Base-by-base conservation (phyloP, 2,329 filamentous ascomycete species). In the Phoma sp. region DNA sequence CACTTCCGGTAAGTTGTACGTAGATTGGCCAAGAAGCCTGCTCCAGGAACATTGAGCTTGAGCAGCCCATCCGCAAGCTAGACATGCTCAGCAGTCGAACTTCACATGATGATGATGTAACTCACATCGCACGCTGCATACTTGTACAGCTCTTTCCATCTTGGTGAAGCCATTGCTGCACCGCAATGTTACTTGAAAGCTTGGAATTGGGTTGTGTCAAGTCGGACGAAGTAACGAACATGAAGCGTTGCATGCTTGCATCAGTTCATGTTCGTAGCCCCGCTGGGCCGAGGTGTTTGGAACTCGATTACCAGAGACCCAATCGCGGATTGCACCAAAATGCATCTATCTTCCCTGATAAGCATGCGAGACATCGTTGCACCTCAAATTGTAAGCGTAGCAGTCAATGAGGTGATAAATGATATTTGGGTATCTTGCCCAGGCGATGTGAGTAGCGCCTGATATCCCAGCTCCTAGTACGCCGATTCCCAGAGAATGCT, bases 1-100 rank as follows among this genome's bases (percentile, higher is more conserved):
- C 9, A 30, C 2, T 27, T 18, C 27, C 38, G 75, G 71, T 65
- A 77, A 44, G 55, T 42, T 66, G 61, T 70, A 86, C 83, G 68
- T 47, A 86, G 78, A 68, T 91, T 87, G 33, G 85, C 78, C 33
- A 92, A 75, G 68, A 86, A 87, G 48, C 89, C 89, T 24, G 86
- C 87, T 41, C 83, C 81, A 9, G 86, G 80, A 7, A 87, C 82
- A 55, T 87, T 82, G 42, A 92, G 80, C 66, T 88, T 89, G 50
- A 90, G 80, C 2, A 92, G 81, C 5, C 88, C 88, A 71, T 92
- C 89, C 9, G 89, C 89, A 14, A 70, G 61, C 65, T 69, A 41
- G n/a, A 30, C 1, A 7, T 14, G 30, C 10, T 69, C 49, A 70
- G 66, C 47, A 41, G 18, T 24, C 44, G 14, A 24, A 32, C 22